Conservation (phyloP, 116 monocot genomes). For the Phalaenopsis hybrid region DNA sequence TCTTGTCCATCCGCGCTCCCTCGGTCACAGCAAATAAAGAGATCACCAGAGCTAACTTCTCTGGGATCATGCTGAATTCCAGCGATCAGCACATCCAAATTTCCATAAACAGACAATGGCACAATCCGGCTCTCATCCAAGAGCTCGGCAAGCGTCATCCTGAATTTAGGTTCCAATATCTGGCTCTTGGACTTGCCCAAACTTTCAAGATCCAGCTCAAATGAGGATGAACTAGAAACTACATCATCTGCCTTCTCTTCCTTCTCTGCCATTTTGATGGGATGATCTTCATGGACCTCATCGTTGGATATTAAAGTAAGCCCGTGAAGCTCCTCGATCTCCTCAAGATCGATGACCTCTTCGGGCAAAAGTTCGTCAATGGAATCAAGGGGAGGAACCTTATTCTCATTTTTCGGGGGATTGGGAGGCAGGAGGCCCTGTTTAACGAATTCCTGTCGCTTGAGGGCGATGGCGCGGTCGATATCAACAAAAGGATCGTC, state of each 20-base stretch:
- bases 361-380: slow-evolving; percentile 54
- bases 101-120: slow-evolving; percentile 71
- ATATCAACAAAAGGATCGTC: slow-evolving; percentile 72
- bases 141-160: slow-evolving; percentile 76
- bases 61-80: slow-evolving; percentile 79
- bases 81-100: slow-evolving; percentile 53
- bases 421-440: slow-evolving; percentile 57
- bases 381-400: slow-evolving; percentile 9
- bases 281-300: slow-evolving; percentile 16
- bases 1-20: slow-evolving; percentile 32
- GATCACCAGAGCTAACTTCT: slow-evolving; percentile 64
- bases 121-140: slow-evolving; percentile 78
- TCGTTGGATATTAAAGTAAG: slow-evolving; percentile 29
- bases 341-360: slow-evolving; percentile 72
- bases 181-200: slow-evolving; percentile 32
- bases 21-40: slow-evolving; percentile 57
- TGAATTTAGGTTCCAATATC: slow-evolving; percentile 58
- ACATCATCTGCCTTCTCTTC: slow-evolving; percentile 6
- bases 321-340: slow-evolving; percentile 64
- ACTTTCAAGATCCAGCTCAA: slow-evolving; percentile 57
- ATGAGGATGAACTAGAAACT: slow-evolving; percentile 10
- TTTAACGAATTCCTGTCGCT: slow-evolving; percentile 59
- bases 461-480: slow-evolving; percentile 65
- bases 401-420: slow-evolving; percentile 14
- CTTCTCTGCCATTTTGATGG: slow-evolving; percentile 11